phyloP scores from a whole-genome alignment of 176 grass and related monocot species.

The Stipa capillata region DNA sequence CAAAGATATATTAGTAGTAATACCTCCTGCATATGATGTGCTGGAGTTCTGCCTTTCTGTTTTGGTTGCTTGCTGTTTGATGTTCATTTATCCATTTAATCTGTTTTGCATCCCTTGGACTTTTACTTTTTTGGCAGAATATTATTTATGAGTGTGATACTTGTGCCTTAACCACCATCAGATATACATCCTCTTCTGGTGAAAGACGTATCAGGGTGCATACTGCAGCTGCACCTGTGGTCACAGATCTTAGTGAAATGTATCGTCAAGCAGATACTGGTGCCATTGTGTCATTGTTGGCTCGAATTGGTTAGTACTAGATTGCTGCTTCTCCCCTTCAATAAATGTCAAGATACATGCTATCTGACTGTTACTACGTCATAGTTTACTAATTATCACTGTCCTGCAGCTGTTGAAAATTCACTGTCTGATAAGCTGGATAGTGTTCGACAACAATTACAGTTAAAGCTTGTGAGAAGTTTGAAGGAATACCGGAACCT shows the following conservation, averaged over 20 bases:
- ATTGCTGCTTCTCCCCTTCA: neutral
- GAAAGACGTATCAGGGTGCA: constrained; percentile 93
- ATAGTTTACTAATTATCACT: constrained; percentile 6
- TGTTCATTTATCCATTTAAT: neutral
- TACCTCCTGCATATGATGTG: neutral
- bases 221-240: constrained; percentile 85
- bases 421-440: constrained; percentile 84
- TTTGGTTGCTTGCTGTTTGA: neutral
- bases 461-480: constrained; percentile 75
- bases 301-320: constrained; percentile 61
- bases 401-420: constrained; percentile 68
- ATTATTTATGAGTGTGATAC: constrained; percentile 3
- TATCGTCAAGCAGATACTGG: constrained; percentile 93
- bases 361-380: neutral
- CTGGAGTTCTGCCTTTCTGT: neutral
- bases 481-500: constrained; percentile 87
- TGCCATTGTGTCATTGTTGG: constrained; percentile 60
- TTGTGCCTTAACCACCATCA: constrained; percentile 44
- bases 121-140: neutral
- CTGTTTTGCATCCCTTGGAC: neutral
- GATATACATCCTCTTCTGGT: constrained; percentile 91
- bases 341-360: neutral
- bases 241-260: constrained; percentile 91
- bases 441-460: constrained; percentile 66
- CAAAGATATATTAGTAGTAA: neutral